phyloP scores from a whole-genome alignment of 176 grass and related monocot genomes.

The Triticum urartu region DNA sequence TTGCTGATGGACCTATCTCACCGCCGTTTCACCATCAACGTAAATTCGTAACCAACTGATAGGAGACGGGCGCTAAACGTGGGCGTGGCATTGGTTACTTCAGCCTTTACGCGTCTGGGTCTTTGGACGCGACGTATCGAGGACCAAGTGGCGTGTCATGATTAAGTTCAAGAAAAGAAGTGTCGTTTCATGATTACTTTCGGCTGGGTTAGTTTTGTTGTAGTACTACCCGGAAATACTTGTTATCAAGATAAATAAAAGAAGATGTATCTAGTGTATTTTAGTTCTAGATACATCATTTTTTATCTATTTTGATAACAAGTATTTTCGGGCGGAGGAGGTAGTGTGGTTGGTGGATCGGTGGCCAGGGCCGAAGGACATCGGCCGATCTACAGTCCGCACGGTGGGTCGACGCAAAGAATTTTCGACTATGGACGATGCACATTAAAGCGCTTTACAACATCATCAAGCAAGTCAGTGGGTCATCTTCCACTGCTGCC shows the following conservation, averaged over 20 bases:
- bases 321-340: no score
- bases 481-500: neutral
- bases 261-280: no score
- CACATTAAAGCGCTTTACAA: neutral
- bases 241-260: no score
- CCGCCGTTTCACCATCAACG: neutral
- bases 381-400: neutral
- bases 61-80: neutral
- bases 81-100: neutral
- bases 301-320: no score
- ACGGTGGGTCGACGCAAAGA: no score
- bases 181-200: no score
- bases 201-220: neutral
- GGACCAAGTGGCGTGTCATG: neutral
- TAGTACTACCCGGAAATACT: no score
- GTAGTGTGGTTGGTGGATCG: neutral
- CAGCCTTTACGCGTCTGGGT: neutral
- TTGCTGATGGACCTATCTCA: neutral
- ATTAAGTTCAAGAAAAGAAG: neutral
- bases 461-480: neutral
- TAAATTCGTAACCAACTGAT: neutral
- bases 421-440: no score
- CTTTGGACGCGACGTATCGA: constrained; percentile 23
- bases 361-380: constrained; percentile 32
- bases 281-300: neutral